Conservation (phyloP, 2,329 filamentous ascomycete genomes). For the Trichoderma gracile region DNA sequence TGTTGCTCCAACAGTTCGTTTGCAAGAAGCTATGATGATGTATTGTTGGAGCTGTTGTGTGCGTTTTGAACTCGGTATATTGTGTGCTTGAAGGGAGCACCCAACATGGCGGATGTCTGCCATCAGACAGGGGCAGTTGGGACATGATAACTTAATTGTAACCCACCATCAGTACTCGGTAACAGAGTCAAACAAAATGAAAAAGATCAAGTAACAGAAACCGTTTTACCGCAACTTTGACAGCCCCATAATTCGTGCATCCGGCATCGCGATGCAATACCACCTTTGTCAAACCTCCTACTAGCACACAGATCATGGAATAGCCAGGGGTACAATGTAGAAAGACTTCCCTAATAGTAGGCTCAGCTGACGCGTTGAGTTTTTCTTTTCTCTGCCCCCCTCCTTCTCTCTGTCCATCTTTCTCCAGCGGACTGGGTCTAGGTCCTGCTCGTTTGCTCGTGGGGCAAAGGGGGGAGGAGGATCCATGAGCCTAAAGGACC, state of each 20-base stretch:
- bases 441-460: not conserved
- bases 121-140: too few relatives aligned
- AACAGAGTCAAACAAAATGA: too few relatives aligned
- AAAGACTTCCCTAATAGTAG: too few relatives aligned
- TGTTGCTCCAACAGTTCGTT: too few relatives aligned
- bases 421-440: not conserved
- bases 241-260: conserved; percentile 19
- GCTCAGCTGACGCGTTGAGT: conserved; percentile 12
- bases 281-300: not conserved
- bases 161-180: too few relatives aligned
- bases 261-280: conserved; percentile 21
- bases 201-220: too few relatives aligned
- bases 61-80: too few relatives aligned
- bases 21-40: too few relatives aligned
- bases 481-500: not conserved
- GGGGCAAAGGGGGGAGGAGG: not conserved
- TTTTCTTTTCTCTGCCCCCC: not conserved
- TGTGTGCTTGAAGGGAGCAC: too few relatives aligned
- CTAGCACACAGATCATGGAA: not conserved
- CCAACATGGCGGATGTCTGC: too few relatives aligned
- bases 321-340: not conserved
- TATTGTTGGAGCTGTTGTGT: too few relatives aligned
- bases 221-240: not conserved
- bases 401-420: not conserved
- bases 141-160: too few relatives aligned